These are phyloP conservation scores for Paramecium octaurelia DNA, from an alignment of 73 alveolate species.

Conservation along the genomic window DNA sequence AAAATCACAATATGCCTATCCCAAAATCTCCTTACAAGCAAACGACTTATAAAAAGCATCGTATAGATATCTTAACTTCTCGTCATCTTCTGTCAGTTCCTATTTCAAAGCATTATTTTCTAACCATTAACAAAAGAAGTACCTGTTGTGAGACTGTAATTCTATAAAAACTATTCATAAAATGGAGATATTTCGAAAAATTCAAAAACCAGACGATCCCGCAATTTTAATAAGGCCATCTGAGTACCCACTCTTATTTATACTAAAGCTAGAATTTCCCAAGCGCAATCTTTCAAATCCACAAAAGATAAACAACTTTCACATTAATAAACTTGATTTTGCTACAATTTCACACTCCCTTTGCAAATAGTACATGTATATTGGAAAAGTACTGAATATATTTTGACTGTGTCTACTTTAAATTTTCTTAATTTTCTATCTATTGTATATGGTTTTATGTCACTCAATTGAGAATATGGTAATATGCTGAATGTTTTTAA, in stretches of 20 bases:
- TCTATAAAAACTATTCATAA: neutral
- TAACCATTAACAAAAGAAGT: neutral
- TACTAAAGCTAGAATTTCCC: neutral
- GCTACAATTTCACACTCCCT: neutral
- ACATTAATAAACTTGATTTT: neutral
- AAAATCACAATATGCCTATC: conserved; percentile 19
- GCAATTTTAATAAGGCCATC: neutral
- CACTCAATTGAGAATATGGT: neutral
- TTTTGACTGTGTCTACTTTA: neutral
- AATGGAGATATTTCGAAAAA: neutral
- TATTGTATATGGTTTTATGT: neutral
- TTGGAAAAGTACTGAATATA: neutral
- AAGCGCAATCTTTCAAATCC: neutral
- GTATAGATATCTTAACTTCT: neutral
- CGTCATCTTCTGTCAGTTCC: neutral
- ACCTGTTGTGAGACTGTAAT: neutral
- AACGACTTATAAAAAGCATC: neutral
- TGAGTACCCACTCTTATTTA: neutral
- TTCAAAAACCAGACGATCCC: neutral
- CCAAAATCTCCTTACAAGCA: neutral
- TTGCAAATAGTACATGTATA: neutral
- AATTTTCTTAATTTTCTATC: conserved; percentile 29
- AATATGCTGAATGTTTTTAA: neutral
- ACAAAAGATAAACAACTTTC: neutral
- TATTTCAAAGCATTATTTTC: neutral